Base-by-base conservation (phyloP, 176 grass and related monocot species). In the Oryza longistaminata region DNA sequence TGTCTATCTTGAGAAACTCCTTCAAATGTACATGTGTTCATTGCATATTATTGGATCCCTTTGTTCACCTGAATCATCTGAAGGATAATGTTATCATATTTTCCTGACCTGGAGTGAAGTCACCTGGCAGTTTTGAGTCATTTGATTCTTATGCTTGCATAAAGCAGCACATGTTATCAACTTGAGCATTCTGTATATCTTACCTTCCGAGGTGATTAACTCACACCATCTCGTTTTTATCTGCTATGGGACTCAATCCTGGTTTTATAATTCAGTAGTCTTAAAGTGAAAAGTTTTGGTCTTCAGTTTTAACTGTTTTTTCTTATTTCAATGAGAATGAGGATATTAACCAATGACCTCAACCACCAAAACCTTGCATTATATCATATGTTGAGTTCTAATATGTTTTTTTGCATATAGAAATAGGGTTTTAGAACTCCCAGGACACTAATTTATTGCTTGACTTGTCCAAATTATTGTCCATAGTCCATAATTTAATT, bases 131-230 rank as follows among this genome's bases (percentile, higher is more conserved):
- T 16, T 29, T 73, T 16, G 43, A 27, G 71, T 48, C 71, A 73
- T 27, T 49, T 48, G 71, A 73, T 76, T 76, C 48, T 76, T 50
- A 76, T 76, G 27, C 49, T 58, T 76, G 53, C 49, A 76, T 17
- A 16, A 75, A 75, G 48, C 14, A 21, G 44, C 48, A 75, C 6
- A 49, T 73, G 43, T 27, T 29, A 48, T n/a, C 22, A 48, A 48
- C 13, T 27, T 72, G 40, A 73, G 40, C 17, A 29, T 48, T 73
- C 22, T 73, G 4, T 17, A 6, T n/a, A 58, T 37, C 15, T 35
- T 55, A 58, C 46, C 26, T 74, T 14, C 73, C 11, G 9, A 55
- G 26, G 3, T 75, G 6, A n/a, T 17, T 1, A 73, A 12, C 3
- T 46, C 42, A 48, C 22, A 73, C 45, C 69, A 44, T 71, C 35